Base-by-base conservation (phyloP, 495 filamentous ascomycete genomes). In the Talaromyces adpressus region DNA sequence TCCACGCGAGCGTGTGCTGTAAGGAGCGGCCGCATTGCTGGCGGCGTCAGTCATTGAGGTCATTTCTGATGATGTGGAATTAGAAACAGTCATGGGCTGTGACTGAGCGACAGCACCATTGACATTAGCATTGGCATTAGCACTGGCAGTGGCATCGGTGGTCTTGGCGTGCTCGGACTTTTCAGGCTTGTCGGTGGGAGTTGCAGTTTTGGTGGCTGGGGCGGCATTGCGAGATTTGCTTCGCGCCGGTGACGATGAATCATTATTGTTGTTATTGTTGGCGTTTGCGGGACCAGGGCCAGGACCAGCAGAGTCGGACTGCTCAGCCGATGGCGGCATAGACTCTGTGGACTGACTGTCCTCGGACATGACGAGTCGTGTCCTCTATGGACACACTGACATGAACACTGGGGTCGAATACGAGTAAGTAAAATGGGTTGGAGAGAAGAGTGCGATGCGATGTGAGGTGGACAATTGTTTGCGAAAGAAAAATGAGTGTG, bases 1-100 rank as follows among this genome's bases (percentile, higher is more conserved):
- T 71, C 95, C 96, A 72, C 94, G 88, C 63, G 94, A 98, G 67
- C 94, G 90, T 66, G 95, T 99, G 64, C 94, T 94, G 73, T 99
- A 98, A 22, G 91, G 90, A 56, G 89, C 88, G 7, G 87, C 67
- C 16, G 75, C 79, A 63, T 73, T 75, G 65, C 78, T 75, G 62
- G 72, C 71, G 69, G 72, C 72, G 62, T 77, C 72, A 65, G 74
- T 67, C 36, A 65, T 67, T 64, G 69, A 73, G 64, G 74, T 71
- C 62, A 71, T 70, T 59, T 81, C 77, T 59, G 75, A 69, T 32
- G 69, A 70, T 51, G 83, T 81, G 53, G 75, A 69, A 41, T 69
- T 69, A 56, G 83, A 81, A 65, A 76, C 71, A 62, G 82, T 81
- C 81, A 83, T 84, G 47, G 80, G 77, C 67, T 77, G 71, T 51